Conservation (phyloP, 495 filamentous ascomycete species). For the Neurospora sublineolata region DNA sequence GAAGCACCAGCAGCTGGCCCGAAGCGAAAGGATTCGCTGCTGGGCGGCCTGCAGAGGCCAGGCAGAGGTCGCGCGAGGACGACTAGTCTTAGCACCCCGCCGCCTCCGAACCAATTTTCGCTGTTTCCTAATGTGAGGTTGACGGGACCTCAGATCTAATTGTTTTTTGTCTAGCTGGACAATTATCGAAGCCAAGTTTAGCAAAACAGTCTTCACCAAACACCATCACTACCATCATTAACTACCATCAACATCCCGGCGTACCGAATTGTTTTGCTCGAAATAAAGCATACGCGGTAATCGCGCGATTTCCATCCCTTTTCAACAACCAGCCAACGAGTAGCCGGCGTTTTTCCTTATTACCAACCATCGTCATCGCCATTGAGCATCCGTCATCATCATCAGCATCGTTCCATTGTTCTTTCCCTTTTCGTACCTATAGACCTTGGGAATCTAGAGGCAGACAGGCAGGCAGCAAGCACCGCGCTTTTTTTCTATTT, state of each 20-base stretch:
- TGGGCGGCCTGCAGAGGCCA: slow-evolving; percentile 4
- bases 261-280: background rate
- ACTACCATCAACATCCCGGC: background rate
- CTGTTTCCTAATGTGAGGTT: slow-evolving; percentile 23
- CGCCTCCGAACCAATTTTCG: slow-evolving; percentile 30
- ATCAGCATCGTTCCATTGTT: background rate
- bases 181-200: background rate
- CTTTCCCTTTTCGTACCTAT: background rate
- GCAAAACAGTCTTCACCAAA: background rate
- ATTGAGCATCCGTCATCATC: background rate
- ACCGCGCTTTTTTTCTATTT: background rate
- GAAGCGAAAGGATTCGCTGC: slow-evolving; percentile 17
- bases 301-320: background rate
- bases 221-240: background rate
- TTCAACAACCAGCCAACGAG: background rate
- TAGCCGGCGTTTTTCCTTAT: background rate
- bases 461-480: background rate
- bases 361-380: background rate
- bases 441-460: background rate
- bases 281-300: background rate
- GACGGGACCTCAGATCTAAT: slow-evolving; percentile 12
- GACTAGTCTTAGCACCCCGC: slow-evolving; percentile 27
- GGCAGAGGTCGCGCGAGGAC: slow-evolving; percentile 20
- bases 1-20: background rate
- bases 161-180: background rate